Conservation (phyloP, 2,329 filamentous ascomycete genomes). For the Talaromyces amestolkiae region DNA sequence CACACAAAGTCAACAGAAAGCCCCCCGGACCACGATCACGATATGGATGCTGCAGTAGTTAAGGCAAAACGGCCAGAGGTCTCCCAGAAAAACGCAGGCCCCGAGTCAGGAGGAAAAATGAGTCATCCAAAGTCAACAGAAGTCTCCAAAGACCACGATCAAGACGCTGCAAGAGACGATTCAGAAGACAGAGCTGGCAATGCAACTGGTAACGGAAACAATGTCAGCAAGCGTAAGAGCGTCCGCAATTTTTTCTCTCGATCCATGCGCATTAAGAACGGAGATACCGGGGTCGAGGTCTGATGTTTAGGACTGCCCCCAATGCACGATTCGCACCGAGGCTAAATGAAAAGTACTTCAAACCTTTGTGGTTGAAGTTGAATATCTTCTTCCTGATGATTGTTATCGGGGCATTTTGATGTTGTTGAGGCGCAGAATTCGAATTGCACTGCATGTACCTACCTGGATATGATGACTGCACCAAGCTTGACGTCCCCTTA, state of each 20-base stretch:
- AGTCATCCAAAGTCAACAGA: not conserved
- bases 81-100: not conserved
- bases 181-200: no score
- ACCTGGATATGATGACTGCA: not conserved
- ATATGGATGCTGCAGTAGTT: not conserved
- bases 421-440: not conserved
- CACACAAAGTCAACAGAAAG: not conserved
- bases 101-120: not conserved
- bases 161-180: not conserved
- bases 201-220: not conserved
- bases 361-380: not conserved
- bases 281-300: not conserved
- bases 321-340: no score
- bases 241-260: constrained; percentile 19
- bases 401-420: not conserved
- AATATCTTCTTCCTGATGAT: not conserved
- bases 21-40: no score
- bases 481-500: not conserved
- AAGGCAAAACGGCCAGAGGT: not conserved
- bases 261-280: not conserved
- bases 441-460: not conserved
- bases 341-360: no score
- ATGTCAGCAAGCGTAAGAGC: constrained; percentile 14
- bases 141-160: not conserved
- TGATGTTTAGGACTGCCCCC: not conserved